These are phyloP conservation scores for Phytopythium chamaehyphon DNA, from an alignment of 352 stramenopile genomes.

Conservation along the genomic window DNA sequence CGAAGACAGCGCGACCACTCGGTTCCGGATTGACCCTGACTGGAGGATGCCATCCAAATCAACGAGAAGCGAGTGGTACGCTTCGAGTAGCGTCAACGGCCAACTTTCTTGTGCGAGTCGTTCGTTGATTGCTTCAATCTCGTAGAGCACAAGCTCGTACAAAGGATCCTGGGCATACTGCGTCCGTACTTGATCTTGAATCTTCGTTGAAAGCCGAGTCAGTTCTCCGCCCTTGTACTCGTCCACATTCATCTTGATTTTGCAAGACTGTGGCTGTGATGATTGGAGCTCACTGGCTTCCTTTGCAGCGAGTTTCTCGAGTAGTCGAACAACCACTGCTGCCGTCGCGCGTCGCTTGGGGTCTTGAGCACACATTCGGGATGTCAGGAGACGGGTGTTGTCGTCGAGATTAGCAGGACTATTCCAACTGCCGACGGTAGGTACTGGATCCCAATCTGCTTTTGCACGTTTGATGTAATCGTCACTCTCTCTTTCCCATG, in stretches of 20 bases:
- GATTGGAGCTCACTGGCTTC: background rate
- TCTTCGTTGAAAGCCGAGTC: background rate
- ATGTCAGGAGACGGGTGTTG: background rate
- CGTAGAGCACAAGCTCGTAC: background rate
- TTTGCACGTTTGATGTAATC: background rate
- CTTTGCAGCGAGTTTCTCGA: background rate
- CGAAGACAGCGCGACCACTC: background rate
- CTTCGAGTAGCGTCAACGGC: background rate
- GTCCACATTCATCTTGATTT: background rate
- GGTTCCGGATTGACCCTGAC: background rate
- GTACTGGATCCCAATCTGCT: background rate
- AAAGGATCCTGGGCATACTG: background rate
- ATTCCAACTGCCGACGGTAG: background rate
- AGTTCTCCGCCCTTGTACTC: constrained; percentile 1
- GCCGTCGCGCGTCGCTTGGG: background rate
- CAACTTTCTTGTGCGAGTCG: background rate
- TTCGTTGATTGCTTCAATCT: background rate
- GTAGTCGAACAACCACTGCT: background rate
- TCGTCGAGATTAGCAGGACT: background rate
- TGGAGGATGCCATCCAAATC: background rate
- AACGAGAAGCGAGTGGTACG: background rate
- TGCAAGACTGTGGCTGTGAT: background rate
- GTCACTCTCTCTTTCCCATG: background rate
- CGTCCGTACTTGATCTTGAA: background rate
- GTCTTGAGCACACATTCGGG: background rate